A percentile compares a stretch with the other conserved stretches of the same genome.
These are phyloP conservation scores for Mortierella hygrophila DNA, from an alignment of 192 early-diverging fungal species.

Conservation along the genomic window DNA sequence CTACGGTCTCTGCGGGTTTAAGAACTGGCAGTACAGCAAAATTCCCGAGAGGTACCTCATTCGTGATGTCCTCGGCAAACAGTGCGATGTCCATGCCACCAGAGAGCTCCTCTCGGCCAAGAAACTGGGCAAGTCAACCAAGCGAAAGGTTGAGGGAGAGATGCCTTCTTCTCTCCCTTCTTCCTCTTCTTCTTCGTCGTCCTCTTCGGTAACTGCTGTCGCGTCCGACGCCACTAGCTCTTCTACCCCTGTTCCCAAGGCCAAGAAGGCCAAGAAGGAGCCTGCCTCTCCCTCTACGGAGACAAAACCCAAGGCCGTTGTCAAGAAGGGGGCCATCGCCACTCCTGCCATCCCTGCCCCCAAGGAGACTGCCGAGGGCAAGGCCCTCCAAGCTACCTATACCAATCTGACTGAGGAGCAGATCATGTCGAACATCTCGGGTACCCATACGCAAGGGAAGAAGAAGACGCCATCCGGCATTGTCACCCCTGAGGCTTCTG, in stretches of 20 bases:
- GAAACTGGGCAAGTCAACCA: not conserved
- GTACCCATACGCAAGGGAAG: not conserved
- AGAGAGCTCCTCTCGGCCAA: not conserved
- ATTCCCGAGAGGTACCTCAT: constrained; percentile 1
- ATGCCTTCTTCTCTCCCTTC: not conserved
- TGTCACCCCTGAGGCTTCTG: not conserved
- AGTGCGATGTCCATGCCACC: not conserved
- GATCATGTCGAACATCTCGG: not conserved
- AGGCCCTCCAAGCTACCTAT: not conserved
- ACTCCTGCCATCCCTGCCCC: not conserved
- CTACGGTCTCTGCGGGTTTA: not conserved
- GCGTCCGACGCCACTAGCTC: not conserved
- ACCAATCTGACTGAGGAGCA: not conserved
- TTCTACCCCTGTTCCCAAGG: not conserved
- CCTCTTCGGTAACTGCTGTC: not conserved
- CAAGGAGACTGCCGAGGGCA: constrained; percentile 2
- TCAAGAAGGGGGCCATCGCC: constrained; percentile 2
- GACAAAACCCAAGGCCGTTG: not conserved
- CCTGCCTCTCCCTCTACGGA: not conserved
- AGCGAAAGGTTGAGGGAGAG: not conserved
- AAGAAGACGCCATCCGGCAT: not conserved
- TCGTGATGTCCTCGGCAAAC: not conserved
- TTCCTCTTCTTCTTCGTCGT: not conserved
- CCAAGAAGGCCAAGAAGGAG: constrained; percentile 12
- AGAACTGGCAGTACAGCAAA: not conserved